Evolutionary conservation across 148 eudicot genomes (phyloP).

Genomic region (Vaccinium darrowii): DNA sequence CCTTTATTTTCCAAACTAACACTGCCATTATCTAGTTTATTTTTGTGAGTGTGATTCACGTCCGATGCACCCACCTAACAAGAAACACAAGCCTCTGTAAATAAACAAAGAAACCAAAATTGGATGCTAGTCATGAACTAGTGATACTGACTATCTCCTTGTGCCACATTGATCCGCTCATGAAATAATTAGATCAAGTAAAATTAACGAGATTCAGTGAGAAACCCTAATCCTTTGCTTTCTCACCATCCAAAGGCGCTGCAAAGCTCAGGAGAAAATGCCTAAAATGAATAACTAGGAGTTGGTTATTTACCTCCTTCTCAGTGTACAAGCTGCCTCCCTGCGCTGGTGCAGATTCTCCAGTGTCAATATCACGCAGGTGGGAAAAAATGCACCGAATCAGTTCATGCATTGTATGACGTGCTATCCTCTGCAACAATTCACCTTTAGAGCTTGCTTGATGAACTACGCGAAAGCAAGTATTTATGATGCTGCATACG

Average conservation of each 20-base stretch:
- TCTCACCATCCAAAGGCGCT: background rate
- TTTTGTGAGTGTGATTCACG: conserved; percentile 9
- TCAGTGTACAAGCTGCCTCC: conserved; percentile 30
- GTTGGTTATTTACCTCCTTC: conserved; percentile 41
- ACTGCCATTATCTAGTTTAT: conserved; percentile 47
- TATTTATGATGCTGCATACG: conserved; percentile 87
- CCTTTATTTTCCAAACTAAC: conserved; percentile 53
- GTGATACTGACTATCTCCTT: background rate
- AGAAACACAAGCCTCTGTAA: background rate
- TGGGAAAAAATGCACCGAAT: conserved; percentile 74
- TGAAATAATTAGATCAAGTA: background rate
- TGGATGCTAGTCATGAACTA: background rate
- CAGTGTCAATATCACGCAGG: conserved; percentile 51
- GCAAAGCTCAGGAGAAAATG: background rate
- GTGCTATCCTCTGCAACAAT: conserved; percentile 83
- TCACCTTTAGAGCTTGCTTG: conserved; percentile 90
- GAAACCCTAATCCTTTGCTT: background rate
- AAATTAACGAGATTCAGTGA: background rate
- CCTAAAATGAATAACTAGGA: background rate
- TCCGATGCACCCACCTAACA: background rate
- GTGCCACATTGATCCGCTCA: background rate
- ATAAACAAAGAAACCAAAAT: background rate
- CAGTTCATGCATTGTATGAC: conserved; percentile 90
- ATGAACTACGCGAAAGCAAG: conserved; percentile 88
- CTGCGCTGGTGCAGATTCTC: conserved; percentile 30